Evolutionary conservation across 805 yeast genomes (phyloP), one percentile per base, ranked within the genome.

Genomic region (Ascoidea asiatica): DNA sequence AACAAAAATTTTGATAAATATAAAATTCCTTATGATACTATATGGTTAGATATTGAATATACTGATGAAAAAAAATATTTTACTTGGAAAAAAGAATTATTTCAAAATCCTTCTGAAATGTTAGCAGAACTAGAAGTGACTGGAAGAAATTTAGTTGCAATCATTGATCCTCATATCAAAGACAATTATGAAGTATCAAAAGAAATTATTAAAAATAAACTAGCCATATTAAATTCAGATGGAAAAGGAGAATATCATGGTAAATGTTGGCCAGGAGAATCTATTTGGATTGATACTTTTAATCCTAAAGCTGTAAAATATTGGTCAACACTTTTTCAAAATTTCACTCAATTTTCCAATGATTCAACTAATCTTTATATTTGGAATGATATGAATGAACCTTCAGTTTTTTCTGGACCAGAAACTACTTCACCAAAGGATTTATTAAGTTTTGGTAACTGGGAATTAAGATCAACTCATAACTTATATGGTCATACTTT

Each of bases 371-470:
- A 92, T 56, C 60, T 87, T 41, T 81, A 81, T 55, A 65, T 92
- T 18, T 92, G 99, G 99, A 92, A 90, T 61, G 98, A 92, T 60
- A 92, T 92, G 99, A 86, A 84, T 62, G 99, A 92, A 63, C 97
- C 97, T 1, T 86, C 97, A 0, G 81, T 92, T 4, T 92, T 92
- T 58, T 76, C 81, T 52, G 98, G 97, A 2, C 95, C 97, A 1
- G 98, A 92, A 60, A 87, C 96, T 0, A 66, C 94, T 0, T 78
- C 92, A 19, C 95, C 94, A 33, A 82, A 82, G 53, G 95, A 88
- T 60, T 63, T 73, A 19, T 53, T 89, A 37, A 96, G 90, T 52
- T 72, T 66, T 56, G 95, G 87, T 3, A 73, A 77, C 17, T 79
- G 80, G 77, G 97, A 92, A 60, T 95, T 90, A 58, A 77, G 98